Conservation (phyloP, 257 asterid genomes). For the Solanum pinnatisectum region DNA sequence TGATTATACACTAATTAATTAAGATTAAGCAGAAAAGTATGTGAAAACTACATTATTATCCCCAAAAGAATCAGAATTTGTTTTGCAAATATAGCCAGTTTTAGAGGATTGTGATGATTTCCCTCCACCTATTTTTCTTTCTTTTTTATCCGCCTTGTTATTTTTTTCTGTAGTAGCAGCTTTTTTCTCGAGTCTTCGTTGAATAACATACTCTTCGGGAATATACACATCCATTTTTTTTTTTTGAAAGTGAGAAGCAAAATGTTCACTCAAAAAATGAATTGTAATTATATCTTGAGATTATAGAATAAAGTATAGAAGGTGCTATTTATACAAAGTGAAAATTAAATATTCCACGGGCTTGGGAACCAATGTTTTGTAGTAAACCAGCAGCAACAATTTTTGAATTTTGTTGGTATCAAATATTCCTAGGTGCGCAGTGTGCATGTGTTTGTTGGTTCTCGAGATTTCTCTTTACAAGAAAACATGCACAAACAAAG, state of each 20-base stretch:
- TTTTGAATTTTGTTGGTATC: neutral
- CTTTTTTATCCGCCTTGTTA: neutral
- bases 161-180: neutral
- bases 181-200: slow-evolving; percentile 30
- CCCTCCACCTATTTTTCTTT: neutral
- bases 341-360: neutral
- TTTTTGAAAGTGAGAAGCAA: neutral
- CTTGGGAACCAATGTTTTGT: neutral
- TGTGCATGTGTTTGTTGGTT: neutral
- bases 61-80: neutral
- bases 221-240: slow-evolving; percentile 32
- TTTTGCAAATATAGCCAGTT: neutral
- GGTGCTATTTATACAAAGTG: neutral
- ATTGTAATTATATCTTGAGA: neutral
- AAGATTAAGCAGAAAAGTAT: slow-evolving; percentile 24
- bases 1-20: neutral
- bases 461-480: neutral
- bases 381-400: neutral
- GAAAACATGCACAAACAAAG: neutral
- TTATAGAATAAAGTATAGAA: neutral
- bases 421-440: neutral
- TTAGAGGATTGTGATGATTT: neutral
- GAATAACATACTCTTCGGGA: slow-evolving; percentile 27
- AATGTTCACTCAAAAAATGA: neutral
- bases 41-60: slow-evolving; percentile 2